Percentiles rank a stretch among this genome's conserved stretches.
These are phyloP conservation scores for Psilocybe subaeruginosa DNA, from an alignment of 768 basidiomycete species.

Conservation along the genomic window DNA sequence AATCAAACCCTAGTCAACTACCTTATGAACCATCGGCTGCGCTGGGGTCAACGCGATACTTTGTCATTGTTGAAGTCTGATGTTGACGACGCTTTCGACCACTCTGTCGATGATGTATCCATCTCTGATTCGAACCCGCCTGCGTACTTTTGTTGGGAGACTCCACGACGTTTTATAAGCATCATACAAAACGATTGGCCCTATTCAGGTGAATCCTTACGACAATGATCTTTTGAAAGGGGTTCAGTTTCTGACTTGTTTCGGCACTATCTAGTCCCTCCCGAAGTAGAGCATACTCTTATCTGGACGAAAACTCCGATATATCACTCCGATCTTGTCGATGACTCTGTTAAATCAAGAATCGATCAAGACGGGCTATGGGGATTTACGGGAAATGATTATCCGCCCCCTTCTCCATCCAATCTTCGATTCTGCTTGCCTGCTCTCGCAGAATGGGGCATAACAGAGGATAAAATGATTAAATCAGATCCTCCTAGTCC, in stretches of 20 bases:
- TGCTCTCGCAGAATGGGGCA: slow-evolving; percentile 69
- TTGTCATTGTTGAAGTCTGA: slow-evolving; percentile 61
- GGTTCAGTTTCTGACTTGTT: not conserved
- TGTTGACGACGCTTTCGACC: slow-evolving; percentile 24
- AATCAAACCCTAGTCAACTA: slow-evolving; percentile 59
- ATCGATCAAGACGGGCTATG: slow-evolving; percentile 78
- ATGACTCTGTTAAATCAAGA: slow-evolving; percentile 52
- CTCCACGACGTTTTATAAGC: slow-evolving; percentile 59
- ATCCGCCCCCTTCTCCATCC: slow-evolving; percentile 63
- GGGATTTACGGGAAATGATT: slow-evolving; percentile 72
- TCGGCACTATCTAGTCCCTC: slow-evolving; percentile 49
- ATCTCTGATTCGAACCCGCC: slow-evolving; percentile 40
- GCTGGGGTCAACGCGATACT: slow-evolving; percentile 75
- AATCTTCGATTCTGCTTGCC: slow-evolving; percentile 59
- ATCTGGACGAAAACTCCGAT: slow-evolving; percentile 81
- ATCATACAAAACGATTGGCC: slow-evolving; percentile 89
- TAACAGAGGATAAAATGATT: slow-evolving; percentile 64
- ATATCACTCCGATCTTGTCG: slow-evolving; percentile 61
- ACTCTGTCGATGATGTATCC: slow-evolving; percentile 17
- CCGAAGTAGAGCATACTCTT: slow-evolving; percentile 72
- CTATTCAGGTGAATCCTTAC: slow-evolving; percentile 64
- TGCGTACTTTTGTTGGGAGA: slow-evolving; percentile 67
- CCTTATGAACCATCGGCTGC: slow-evolving; percentile 66
- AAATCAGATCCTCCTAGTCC: slow-evolving; percentile 51
- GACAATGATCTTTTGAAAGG: not conserved